Base-by-base conservation (phyloP, 2,329 filamentous ascomycete genomes). In the Ophiostoma quercus region DNA sequence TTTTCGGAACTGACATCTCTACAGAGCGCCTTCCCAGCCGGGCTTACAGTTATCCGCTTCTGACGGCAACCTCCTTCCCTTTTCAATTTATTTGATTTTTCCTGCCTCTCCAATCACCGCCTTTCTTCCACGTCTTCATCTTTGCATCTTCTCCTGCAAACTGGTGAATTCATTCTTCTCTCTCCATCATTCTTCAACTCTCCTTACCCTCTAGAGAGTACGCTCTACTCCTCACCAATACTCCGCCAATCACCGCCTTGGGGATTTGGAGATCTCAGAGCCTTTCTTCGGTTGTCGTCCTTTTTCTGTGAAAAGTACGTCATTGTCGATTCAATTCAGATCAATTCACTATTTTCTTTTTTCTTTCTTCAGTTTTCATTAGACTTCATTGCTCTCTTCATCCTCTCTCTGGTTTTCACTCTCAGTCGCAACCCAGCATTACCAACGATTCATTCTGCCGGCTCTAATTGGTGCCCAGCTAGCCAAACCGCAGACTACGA, bases 401-500 rank as follows among this genome's bases (percentile, higher is more conserved):
- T 29, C 25, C 25, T 29, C 25, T 1, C 25, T 29, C 25, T n/a
- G n/a, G 2, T 2, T 29, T 2, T 29, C 25, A 29, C 25, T 29
- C 12, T 47, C 54, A 12, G 11, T 60, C 41, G 41, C 47, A 54
- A 32, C 57, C 25, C 22, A 22, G 8, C 51, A 57, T 47, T n/a
- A 47, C 43, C 43, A 57, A 25, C 22, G 2, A 22, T 29, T n/a
- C 57, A 14, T 62, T 60, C 22, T 62, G 16, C 32, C 57, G 11
- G 25, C 12, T 32, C 25, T 62, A 62, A 62, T 62, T 62, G 57
- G 57, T 62, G 57, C 57, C 57, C 57, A 57, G 22, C 51, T 25
- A 57, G 57, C 57, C 25, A 29, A 29, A 60, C 54, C 22, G 34
- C 34, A 57, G 25, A 62, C 57, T 62, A 62, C 57, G 34, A 34